phyloP scores from a whole-genome alignment of 2,329 filamentous ascomycete genomes.

The Lasiodiplodia sp. region DNA sequence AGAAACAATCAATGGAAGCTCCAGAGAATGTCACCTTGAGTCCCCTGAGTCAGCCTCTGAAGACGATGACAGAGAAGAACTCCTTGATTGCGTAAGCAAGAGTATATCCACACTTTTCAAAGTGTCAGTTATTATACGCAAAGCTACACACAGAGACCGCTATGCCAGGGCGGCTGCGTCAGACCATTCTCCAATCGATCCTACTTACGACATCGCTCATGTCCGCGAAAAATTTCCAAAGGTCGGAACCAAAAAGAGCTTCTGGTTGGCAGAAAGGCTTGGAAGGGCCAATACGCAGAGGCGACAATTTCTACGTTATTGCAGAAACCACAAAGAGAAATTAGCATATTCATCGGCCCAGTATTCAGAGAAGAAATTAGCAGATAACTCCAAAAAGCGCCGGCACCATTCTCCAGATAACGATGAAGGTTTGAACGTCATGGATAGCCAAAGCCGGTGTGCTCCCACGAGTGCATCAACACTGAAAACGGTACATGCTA shows the following conservation, averaged over 20 bases:
- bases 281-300: too few species aligned
- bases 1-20: accelerated
- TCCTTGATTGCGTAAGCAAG: background rate
- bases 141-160: background rate
- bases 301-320: too few species aligned
- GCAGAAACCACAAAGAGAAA: too few species aligned
- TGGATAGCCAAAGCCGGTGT: too few species aligned
- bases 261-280: background rate
- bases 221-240: background rate
- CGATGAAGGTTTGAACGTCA: too few species aligned
- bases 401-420: too few species aligned
- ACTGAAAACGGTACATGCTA: too few species aligned
- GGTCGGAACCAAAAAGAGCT: background rate
- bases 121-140: background rate
- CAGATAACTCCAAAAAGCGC: too few species aligned
- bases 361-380: too few species aligned
- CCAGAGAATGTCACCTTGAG: accelerated
- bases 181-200: background rate
- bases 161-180: background rate
- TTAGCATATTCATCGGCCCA: too few species aligned
- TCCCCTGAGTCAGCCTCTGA: background rate
- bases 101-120: background rate
- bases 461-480: too few species aligned
- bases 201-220: background rate
- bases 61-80: background rate